Evolutionary conservation across 1,139 yeast species (phyloP).

Genomic region (Yamadazyma atmosphaerica): DNA sequence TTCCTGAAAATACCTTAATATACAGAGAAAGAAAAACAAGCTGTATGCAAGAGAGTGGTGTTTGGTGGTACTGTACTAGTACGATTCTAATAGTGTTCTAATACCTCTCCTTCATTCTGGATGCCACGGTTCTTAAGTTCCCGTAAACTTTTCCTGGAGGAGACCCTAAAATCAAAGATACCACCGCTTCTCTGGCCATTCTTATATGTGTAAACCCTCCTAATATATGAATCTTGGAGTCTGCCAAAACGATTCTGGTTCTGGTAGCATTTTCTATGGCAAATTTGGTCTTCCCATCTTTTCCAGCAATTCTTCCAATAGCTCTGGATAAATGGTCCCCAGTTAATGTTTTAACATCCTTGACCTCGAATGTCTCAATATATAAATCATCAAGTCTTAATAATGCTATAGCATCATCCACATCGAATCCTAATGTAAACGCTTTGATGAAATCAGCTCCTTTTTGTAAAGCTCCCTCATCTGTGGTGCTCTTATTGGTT

Average conservation of each 20-base stretch:
- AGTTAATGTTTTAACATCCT: conserved; percentile 91
- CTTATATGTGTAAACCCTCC: conserved; percentile 97
- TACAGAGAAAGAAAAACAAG: conserved; percentile 1
- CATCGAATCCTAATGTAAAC: conserved; percentile 91
- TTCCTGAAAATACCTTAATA: conserved; percentile 1
- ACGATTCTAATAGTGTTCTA: no score
- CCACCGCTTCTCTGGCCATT: conserved; percentile 97
- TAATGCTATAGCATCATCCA: conserved; percentile 94
- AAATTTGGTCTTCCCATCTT: conserved; percentile 97
- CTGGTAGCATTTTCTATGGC: conserved; percentile 98
- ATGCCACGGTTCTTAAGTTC: conserved; percentile 92
- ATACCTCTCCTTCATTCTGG: conserved; percentile 95
- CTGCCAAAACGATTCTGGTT: conserved; percentile 96
- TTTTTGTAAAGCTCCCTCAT: conserved; percentile 92
- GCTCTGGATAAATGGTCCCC: conserved; percentile 99
- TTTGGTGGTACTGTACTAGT: no score
- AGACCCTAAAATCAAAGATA: conserved; percentile 90
- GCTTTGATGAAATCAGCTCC: conserved; percentile 97
- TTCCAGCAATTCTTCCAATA: conserved; percentile 99
- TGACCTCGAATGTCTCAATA: conserved; percentile 94
- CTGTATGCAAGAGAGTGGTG: no score
- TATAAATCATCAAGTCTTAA: conserved; percentile 92
- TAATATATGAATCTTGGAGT: conserved; percentile 89
- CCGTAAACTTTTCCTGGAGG: conserved; percentile 99
- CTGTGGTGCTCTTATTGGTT: conserved; percentile 78